Evolutionary conservation across 1,284 basidiomycete species (phyloP).

Genomic region (Ganoderma boninense): DNA sequence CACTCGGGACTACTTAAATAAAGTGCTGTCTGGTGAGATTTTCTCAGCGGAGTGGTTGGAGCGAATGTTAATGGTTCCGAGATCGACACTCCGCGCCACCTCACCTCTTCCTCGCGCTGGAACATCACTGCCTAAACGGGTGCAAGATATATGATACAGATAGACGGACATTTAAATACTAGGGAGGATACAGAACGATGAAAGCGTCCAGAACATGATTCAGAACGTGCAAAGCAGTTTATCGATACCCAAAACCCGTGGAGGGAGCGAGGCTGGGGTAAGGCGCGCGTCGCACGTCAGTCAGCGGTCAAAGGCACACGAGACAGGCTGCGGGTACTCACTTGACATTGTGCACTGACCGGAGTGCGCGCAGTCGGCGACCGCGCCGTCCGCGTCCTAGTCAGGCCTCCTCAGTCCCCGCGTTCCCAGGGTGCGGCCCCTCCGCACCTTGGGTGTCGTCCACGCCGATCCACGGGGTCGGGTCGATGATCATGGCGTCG

Average conservation of each 20-base stretch:
- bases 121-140: neutral
- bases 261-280: constrained; percentile 1
- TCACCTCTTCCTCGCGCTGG: neutral
- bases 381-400: neutral
- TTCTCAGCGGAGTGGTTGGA: neutral
- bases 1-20: neutral
- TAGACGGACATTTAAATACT: constrained; percentile 3
- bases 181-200: neutral
- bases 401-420: constrained; percentile 10
- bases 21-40: neutral
- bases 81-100: constrained; percentile 5
- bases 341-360: neutral
- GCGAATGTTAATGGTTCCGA: neutral
- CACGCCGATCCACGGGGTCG: constrained; percentile 30
- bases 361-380: neutral
- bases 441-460: constrained; percentile 16
- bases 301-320: neutral
- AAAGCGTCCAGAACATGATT: neutral
- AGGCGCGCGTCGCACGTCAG: constrained; percentile 1
- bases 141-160: neutral
- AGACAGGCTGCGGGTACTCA: neutral
- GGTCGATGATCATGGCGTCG: constrained; percentile 33
- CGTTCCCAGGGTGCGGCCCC: constrained; percentile 4
- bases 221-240: neutral
- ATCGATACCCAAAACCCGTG: constrained; percentile 9